These are phyloP conservation scores for Didymella lethalis DNA, from an alignment of 2,329 filamentous ascomycete genomes.

Conservation along the genomic window DNA sequence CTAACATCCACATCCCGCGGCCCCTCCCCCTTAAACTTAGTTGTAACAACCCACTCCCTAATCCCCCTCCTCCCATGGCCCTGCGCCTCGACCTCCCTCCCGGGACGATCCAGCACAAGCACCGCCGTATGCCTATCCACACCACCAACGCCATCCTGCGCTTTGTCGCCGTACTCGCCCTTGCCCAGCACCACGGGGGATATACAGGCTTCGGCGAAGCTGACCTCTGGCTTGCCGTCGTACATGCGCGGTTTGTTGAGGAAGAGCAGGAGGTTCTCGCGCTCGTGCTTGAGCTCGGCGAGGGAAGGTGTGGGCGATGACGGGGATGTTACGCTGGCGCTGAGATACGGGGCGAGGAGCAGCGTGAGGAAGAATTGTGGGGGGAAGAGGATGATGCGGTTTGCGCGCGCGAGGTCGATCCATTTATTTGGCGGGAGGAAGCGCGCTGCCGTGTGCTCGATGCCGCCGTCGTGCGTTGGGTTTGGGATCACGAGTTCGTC, in stretches of 20 bases:
- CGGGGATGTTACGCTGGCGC: slow-evolving; percentile 40
- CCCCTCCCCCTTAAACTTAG: slow-evolving; percentile 64
- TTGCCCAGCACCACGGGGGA: slow-evolving; percentile 51
- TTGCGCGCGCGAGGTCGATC: slow-evolving; percentile 68
- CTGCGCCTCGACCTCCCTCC: slow-evolving; percentile 62
- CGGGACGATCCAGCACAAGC: slow-evolving; percentile 62
- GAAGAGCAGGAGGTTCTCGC: slow-evolving; percentile 54
- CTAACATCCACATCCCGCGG: slow-evolving; percentile 64
- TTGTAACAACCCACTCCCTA: slow-evolving; percentile 63
- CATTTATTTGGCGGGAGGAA: slow-evolving; percentile 77
- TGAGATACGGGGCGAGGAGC: slow-evolving; percentile 64
- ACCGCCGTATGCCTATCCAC: slow-evolving; percentile 60
- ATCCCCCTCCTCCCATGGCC: slow-evolving; percentile 59
- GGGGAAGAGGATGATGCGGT: slow-evolving; percentile 84
- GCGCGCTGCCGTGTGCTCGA: slow-evolving; percentile 76
- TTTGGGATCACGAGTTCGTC: slow-evolving; percentile 69
- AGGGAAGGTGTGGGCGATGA: slow-evolving; percentile 36
- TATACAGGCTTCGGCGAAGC: slow-evolving; percentile 56
- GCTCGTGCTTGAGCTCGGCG: slow-evolving; percentile 52
- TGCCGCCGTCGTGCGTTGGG: slow-evolving; percentile 74
- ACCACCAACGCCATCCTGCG: slow-evolving; percentile 43
- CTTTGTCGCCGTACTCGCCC: slow-evolving; percentile 46
- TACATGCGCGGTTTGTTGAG: slow-evolving; percentile 60
- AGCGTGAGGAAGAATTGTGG: slow-evolving; percentile 82
- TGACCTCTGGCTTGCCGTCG: slow-evolving; percentile 42